phyloP scores from a whole-genome alignment of 2,329 filamentous ascomycete species.

The Colletotrichum navitas region DNA sequence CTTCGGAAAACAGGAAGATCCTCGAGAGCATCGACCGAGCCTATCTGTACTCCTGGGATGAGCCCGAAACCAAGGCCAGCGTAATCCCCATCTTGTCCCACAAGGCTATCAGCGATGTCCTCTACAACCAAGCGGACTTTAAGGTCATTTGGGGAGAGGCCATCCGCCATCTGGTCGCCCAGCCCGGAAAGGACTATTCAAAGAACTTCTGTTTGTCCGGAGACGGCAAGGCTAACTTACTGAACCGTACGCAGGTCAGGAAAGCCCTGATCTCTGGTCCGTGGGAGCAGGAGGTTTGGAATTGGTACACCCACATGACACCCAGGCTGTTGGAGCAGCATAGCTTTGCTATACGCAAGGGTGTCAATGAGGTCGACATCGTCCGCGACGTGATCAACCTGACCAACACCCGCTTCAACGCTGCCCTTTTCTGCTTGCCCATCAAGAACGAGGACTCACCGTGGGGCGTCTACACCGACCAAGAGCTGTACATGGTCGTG shows the following conservation, averaged over 20 bases:
- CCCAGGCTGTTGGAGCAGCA: slow-evolving; percentile 48
- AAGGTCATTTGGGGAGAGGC: slow-evolving; percentile 69
- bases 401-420: slow-evolving; percentile 66
- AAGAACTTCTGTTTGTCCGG: slow-evolving; percentile 65
- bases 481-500: slow-evolving; percentile 69
- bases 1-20: slow-evolving; percentile 68
- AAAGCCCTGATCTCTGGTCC: slow-evolving; percentile 52
- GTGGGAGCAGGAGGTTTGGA: slow-evolving; percentile 43
- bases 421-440: slow-evolving; percentile 66
- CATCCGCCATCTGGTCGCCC: slow-evolving; percentile 66
- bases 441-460: slow-evolving; percentile 66
- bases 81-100: slow-evolving; percentile 67
- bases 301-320: slow-evolving; percentile 44
- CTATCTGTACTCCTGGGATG: slow-evolving; percentile 70
- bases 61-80: slow-evolving; percentile 59
- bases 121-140: slow-evolving; percentile 67
- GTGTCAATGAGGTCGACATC: slow-evolving; percentile 50
- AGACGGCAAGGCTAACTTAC: slow-evolving; percentile 54
- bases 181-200: slow-evolving; percentile 51
- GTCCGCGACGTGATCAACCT: slow-evolving; percentile 63
- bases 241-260: slow-evolving; percentile 57
- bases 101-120: slow-evolving; percentile 63
- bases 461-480: slow-evolving; percentile 66
- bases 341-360: slow-evolving; percentile 45
- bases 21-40: slow-evolving; percentile 67